Conservation (phyloP, 371 early-diverging fungal genomes). For the Mortierella sp. region DNA sequence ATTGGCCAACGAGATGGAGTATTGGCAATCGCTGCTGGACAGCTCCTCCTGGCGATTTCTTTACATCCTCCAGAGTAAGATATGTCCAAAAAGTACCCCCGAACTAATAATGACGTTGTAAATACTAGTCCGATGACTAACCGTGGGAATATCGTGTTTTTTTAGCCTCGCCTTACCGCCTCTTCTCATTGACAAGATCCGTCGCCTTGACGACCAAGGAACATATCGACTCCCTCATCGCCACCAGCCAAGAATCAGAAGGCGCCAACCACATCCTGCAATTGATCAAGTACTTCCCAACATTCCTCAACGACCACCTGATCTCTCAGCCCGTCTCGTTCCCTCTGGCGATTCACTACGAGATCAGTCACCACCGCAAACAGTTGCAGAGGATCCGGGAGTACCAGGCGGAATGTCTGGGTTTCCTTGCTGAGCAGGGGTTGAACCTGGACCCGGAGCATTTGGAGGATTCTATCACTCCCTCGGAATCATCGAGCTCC, state of each 20-base stretch:
- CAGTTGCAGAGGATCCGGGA: constrained; percentile 66
- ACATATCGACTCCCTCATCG: constrained; percentile 49
- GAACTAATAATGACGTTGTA: constrained; percentile 9
- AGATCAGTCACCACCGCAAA: constrained; percentile 70
- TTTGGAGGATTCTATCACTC: constrained; percentile 19
- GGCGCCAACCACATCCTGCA: constrained; percentile 26
- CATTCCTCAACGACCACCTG: constrained; percentile 40
- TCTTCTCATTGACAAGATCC: constrained; percentile 54
- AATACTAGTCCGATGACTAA: not conserved
- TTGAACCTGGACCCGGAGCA: constrained; percentile 45
- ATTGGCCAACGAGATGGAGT: constrained; percentile 73
- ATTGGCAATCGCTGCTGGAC: constrained; percentile 77
- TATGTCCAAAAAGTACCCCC: not conserved
- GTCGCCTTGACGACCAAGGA: constrained; percentile 31
- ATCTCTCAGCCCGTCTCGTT: constrained; percentile 61
- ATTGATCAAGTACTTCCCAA: constrained; percentile 53
- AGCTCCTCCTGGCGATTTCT: constrained; percentile 61
- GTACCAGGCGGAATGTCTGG: constrained; percentile 75
- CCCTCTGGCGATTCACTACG: constrained; percentile 69
- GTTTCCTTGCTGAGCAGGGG: constrained; percentile 64
- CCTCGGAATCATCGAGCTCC: constrained; percentile 10
- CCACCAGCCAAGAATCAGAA: constrained; percentile 15
- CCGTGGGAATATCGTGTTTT: constrained; percentile 15
- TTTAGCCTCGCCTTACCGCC: constrained; percentile 65
- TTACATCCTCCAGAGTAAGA: constrained; percentile 74